These are phyloP conservation scores for Nepenthes alata DNA, from an alignment of 179 eudicot species.

Conservation along the genomic window DNA sequence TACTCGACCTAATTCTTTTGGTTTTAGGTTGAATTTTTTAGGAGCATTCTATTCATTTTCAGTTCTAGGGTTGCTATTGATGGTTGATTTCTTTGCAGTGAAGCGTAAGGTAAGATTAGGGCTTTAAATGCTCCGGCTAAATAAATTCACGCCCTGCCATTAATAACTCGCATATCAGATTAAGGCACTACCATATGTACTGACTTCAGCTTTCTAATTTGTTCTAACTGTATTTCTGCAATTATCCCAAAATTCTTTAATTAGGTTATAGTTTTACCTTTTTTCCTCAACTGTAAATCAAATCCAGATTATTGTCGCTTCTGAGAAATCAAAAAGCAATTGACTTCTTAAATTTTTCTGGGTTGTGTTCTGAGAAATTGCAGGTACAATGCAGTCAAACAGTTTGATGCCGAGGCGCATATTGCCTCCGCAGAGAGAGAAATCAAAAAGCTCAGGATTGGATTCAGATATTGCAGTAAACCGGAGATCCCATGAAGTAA, in stretches of 20 bases:
- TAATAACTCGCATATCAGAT: no score
- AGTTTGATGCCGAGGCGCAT: constrained; percentile 49
- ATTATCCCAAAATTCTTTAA: not conserved
- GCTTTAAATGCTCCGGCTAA: not conserved
- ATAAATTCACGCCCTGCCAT: no score
- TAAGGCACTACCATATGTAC: no score
- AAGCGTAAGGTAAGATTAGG: not conserved
- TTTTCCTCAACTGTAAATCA: not conserved
- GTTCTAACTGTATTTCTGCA: not conserved
- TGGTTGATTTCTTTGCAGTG: not conserved
- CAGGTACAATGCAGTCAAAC: constrained; percentile 54
- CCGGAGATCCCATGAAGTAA: constrained; percentile 15
- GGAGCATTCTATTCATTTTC: not conserved
- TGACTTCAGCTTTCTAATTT: no score
- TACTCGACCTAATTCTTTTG: not conserved
- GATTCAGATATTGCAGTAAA: constrained; percentile 7
- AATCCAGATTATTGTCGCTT: not conserved
- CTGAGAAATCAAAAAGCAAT: not conserved
- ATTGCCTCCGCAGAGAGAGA: constrained; percentile 36
- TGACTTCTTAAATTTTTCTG: not conserved
- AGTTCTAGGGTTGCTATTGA: not conserved
- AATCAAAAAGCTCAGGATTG: constrained; percentile 5
- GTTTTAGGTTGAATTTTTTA: not conserved
- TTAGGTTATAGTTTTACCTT: not conserved
- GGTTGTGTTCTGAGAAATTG: not conserved